Conservation (phyloP, 306 rosid genomes). For the Neltuma alba region DNA sequence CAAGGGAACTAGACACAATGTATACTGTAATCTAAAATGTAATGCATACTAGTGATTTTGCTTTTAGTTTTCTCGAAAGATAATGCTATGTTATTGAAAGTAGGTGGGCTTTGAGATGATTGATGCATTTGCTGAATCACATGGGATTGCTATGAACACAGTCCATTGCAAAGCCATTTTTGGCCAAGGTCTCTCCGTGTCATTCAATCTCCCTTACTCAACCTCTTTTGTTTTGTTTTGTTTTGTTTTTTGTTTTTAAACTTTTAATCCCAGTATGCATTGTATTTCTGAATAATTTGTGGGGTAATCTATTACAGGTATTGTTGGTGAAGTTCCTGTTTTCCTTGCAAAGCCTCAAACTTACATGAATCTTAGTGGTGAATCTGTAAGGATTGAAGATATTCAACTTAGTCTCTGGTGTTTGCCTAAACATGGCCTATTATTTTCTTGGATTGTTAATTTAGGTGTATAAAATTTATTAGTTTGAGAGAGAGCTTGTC, state of each 20-base stretch:
- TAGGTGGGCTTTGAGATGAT: conserved; percentile 92
- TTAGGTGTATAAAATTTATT: conserved; percentile 1
- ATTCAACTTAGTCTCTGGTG: conserved; percentile 12
- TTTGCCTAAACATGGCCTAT: neutral
- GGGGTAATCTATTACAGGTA: conserved; percentile 52
- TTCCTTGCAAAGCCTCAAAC: conserved; percentile 97
- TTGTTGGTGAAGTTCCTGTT: conserved; percentile 79
- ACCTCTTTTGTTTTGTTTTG: neutral
- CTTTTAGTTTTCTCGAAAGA: neutral
- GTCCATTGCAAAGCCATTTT: conserved; percentile 81
- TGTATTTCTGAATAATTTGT: conserved; percentile 35
- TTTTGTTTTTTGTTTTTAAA: too few relatives aligned
- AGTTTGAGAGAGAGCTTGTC: conserved; percentile 15
- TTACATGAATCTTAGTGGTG: conserved; percentile 94
- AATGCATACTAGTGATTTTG: neutral
- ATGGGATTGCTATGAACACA: conserved; percentile 61
- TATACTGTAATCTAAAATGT: conserved; percentile 44
- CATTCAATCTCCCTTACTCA: conserved; percentile 1
- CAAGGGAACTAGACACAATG: conserved; percentile 90
- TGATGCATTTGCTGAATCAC: conserved; percentile 77
- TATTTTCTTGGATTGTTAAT: conserved; percentile 21
- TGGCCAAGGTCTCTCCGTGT: conserved; percentile 61
- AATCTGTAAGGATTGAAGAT: conserved; percentile 70
- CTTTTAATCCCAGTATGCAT: conserved; percentile 20
- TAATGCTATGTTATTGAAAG: conserved; percentile 9